Evolutionary conservation across 2,329 filamentous ascomycete genomes (phyloP), one percentile per base, ranked within the genome.

Genomic region (Pseudocercospora pini-densiflorae): DNA sequence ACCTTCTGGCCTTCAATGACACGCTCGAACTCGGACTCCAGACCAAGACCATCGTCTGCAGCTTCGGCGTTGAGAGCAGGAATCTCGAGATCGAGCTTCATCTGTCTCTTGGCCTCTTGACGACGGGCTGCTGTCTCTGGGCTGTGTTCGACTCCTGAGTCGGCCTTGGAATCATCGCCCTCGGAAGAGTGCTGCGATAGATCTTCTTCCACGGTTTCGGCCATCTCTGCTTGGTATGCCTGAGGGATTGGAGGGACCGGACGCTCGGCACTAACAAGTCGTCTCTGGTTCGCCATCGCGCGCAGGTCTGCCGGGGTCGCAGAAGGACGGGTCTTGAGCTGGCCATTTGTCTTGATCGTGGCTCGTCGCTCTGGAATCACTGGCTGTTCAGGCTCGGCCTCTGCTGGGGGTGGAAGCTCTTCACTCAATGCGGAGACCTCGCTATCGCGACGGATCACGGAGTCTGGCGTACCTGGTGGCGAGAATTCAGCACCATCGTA

Each of bases 1-100:
- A 97, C 94, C 93, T 98, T 98, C 91, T 97, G 94, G 78, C 90
- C 87, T 82, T 97, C 93, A 74, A 98, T 96, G 63, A 98, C 92
- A 67, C 94, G 88, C 75, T 98, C 93, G 80, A 98, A 97, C 78
- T 97, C 95, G 74, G 92, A 88, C 75, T 97, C 93, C 54, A 98
- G 87, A 70, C 93, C 94, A 69, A 97, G 89, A 68, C 92, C 92
- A 63, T 95, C 86, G 76, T 95, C 93, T 54, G 86, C 83, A 75
- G 94, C 93, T 55, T 87, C 84, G 57, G 83, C 82, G 36, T 84
- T 89, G 75, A 92, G 89, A 71, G 96, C 82, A 7, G 93, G 92
- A 69, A 97, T 86, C 74, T 95, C 94, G 59, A 93, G 87, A 55
- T 74, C 73, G 36, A 79, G 70, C 60, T 75, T 70, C 12, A 67